phyloP scores from a whole-genome alignment of 2,329 filamentous ascomycete genomes.

The Colletotrichum echinochloae region DNA sequence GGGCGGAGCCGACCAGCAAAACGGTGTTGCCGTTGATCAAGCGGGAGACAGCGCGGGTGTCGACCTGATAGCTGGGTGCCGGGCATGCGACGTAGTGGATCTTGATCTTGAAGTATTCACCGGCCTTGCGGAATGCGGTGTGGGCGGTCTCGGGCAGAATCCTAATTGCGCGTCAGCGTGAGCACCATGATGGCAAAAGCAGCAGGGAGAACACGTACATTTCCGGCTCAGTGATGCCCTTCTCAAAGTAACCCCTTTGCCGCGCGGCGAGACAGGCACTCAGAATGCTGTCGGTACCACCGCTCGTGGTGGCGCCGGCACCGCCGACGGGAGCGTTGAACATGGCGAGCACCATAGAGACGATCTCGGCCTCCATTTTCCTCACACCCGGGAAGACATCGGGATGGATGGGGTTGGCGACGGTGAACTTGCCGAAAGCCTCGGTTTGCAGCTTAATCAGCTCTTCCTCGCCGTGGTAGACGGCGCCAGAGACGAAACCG shows the following conservation, averaged over 20 bases:
- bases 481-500: constrained; percentile 91
- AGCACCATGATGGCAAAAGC: not conserved
- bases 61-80: constrained; percentile 85
- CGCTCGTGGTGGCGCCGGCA: constrained; percentile 90
- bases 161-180: constrained; percentile 59
- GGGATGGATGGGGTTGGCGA: constrained; percentile 96
- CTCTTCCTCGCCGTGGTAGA: constrained; percentile 92
- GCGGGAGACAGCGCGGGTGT: constrained; percentile 80
- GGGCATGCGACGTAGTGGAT: constrained; percentile 89
- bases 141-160: constrained; percentile 95
- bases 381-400: constrained; percentile 97
- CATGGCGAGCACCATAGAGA: constrained; percentile 91
- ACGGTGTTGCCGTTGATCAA: constrained; percentile 96
- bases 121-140: constrained; percentile 95
- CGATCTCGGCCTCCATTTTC: constrained; percentile 99
- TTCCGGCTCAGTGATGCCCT: constrained; percentile 90
- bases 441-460: constrained; percentile 88
- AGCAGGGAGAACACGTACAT: constrained; percentile 71
- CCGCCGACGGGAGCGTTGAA: constrained; percentile 87
- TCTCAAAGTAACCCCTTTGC: constrained; percentile 87
- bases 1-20: constrained; percentile 91
- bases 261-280: constrained; percentile 94
- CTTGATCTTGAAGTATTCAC: constrained; percentile 97
- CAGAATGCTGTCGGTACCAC: constrained; percentile 95
- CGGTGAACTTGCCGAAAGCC: constrained; percentile 93